Evolutionary conservation across 441 rosid species (phyloP), one percentile per base, ranked within the genome.

Genomic region (Pelargonium fulgidum): DNA sequence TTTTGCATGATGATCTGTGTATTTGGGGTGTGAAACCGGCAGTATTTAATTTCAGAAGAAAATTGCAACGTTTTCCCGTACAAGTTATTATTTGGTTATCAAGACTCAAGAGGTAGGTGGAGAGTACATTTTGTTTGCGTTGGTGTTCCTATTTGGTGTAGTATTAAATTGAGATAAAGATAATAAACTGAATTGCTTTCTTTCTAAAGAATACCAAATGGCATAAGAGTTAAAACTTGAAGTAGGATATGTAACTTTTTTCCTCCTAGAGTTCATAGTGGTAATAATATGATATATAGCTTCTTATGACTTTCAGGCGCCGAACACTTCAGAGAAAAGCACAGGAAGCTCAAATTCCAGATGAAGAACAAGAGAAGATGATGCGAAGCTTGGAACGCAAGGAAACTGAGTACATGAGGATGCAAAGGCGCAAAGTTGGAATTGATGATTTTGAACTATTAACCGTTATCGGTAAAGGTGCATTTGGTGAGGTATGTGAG

Each of bases 371-470:
- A 74, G 91, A 89, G 76, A 88, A 89, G 81, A 88, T 93, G 97
- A 36, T 93, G 88, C 82, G 90, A 81, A 89, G 78, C 80, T 79
- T 93, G 78, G 98, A 85, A 72, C 89, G 91, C 33, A 89, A 85
- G n/a, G 97, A 93, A 75, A 93, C 96, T 0, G 97, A 85, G 80
- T 89, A 80, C 70, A 93, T 91, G 98, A 82, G 98, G 73, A 52
- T 88, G 80, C 98, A 93, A 85, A 79, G 98, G 67, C 96, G 95
- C 76, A 93, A 91, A 54, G 61, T 39, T 39, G 42, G 42, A 2
- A 39, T 39, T 39, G 42, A 39, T 39, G 42, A 39, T 10, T 39
- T 39, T 52, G 59, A 52, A 77, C 92, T 86, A 36, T 80, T 93
- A 71, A 89, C 92, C 39, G 82, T 91, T 29, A 86, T 91, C 71